Percentiles rank a stretch among this genome's conserved stretches.
Conservation (phyloP, 257 asterid genomes). For the Ilex asprella region DNA sequence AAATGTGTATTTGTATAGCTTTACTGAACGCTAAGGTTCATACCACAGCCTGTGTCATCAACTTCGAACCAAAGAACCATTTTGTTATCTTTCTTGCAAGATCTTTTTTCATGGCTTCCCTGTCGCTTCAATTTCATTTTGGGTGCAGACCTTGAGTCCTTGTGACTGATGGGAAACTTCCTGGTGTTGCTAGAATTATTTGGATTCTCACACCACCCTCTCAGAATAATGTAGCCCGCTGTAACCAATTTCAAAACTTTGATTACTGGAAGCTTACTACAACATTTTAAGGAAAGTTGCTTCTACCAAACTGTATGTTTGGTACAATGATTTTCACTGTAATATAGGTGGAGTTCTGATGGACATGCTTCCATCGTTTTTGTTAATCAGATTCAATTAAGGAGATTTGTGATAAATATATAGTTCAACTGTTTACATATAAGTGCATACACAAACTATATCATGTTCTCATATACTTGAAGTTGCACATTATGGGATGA, state of each 20-base stretch:
- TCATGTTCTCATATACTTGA: no score
- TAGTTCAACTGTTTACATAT: no score
- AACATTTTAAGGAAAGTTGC: constrained; percentile 1
- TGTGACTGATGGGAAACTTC: constrained; percentile 18
- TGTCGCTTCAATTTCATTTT: constrained; percentile 41
- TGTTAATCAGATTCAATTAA: no score
- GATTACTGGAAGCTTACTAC: constrained; percentile 8
- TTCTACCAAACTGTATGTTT: no score
- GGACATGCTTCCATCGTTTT: no score
- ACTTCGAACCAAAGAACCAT: constrained; percentile 79
- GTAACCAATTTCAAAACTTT: constrained; percentile 20
- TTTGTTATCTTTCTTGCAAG: constrained; percentile 53
- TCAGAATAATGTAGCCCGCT: constrained; percentile 77
- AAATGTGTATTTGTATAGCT: background rate
- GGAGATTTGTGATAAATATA: no score
- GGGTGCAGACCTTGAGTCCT: constrained; percentile 41
- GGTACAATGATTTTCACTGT: no score
- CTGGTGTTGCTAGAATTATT: constrained; percentile 25
- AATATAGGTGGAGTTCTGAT: no score
- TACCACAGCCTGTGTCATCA: constrained; percentile 93
- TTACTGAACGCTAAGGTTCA: constrained; percentile 16
- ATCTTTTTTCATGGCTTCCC: constrained; percentile 28
- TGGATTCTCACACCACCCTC: constrained; percentile 82
- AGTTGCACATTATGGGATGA: no score
- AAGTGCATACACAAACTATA: no score